phyloP scores from a whole-genome alignment of 768 basidiomycete genomes.

The Lentinula raphanica region DNA sequence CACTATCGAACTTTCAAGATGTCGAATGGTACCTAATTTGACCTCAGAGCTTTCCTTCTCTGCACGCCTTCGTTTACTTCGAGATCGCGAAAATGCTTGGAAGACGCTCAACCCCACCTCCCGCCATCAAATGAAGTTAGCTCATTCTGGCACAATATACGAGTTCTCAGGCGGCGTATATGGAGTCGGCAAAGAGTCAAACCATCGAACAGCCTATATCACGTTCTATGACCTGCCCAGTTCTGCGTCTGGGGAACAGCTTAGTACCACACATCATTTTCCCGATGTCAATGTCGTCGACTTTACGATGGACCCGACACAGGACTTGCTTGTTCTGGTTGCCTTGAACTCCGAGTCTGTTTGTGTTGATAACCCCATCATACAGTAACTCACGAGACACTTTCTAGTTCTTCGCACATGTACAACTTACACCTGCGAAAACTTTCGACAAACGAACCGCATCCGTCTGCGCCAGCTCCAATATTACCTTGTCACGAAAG shows the following conservation, averaged over 20 bases:
- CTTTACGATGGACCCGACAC: constrained; percentile 53
- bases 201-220: constrained; percentile 17
- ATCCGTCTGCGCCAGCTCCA: constrained; percentile 36
- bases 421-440: constrained; percentile 50
- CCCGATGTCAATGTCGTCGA: constrained; percentile 41
- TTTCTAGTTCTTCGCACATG: constrained; percentile 31
- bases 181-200: constrained; percentile 43
- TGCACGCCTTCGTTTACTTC: constrained; percentile 35
- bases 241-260: constrained; percentile 21
- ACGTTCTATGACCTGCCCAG: constrained; percentile 46
- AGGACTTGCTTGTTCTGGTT: constrained; percentile 50
- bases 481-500: constrained; percentile 35
- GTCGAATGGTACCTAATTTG: constrained; percentile 36
- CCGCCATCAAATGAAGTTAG: constrained; percentile 31
- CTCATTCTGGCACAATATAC: constrained; percentile 43
- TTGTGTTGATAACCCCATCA: neutral
- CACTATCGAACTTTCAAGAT: constrained; percentile 43
- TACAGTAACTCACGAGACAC: neutral
- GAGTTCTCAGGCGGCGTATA: constrained; percentile 45
- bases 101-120: constrained; percentile 35
- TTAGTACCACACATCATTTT: constrained; percentile 41
- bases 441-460: constrained; percentile 45
- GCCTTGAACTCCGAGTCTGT: constrained; percentile 35
- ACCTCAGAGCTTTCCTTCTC: constrained; percentile 29
- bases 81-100: constrained; percentile 45